Evolutionary conservation across 139 green algal species (phyloP).

Genomic region (Picochlorum costavermella): DNA sequence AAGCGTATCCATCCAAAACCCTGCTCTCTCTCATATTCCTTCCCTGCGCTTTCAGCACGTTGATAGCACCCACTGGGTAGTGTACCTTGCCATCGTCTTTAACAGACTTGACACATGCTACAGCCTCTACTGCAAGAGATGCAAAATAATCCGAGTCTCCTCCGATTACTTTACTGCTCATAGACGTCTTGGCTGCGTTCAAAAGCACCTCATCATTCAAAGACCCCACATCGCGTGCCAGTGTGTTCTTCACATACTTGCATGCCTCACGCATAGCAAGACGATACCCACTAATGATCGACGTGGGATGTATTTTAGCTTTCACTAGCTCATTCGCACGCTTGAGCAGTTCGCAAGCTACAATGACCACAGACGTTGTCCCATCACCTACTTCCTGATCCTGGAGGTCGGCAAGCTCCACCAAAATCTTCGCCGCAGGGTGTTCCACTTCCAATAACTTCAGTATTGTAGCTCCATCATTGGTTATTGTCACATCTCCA

Average conservation of each 20-base stretch:
- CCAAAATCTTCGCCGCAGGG: slow-evolving; percentile 98
- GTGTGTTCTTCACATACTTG: slow-evolving; percentile 85
- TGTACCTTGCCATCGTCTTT: slow-evolving; percentile 39
- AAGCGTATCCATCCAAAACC: slow-evolving; percentile 91
- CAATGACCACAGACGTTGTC: slow-evolving; percentile 96
- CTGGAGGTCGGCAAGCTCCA: slow-evolving; percentile 96
- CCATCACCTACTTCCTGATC: slow-evolving; percentile 98
- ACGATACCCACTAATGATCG: slow-evolving; percentile 93
- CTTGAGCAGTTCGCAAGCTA: slow-evolving; percentile 93
- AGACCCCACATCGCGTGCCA: slow-evolving; percentile 66
- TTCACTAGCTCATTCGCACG: slow-evolving; percentile 90
- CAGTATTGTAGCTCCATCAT: slow-evolving; percentile 98
- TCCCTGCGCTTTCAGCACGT: slow-evolving; percentile 96
- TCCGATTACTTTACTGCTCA: slow-evolving; percentile 91
- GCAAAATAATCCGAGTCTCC: slow-evolving; percentile 81
- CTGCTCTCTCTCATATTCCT: slow-evolving; percentile 73
- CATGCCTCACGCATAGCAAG: slow-evolving; percentile 89
- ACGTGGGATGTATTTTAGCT: slow-evolving; percentile 95
- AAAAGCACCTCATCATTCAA: slow-evolving; percentile 79
- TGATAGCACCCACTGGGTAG: slow-evolving; percentile 94
- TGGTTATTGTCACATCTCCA: slow-evolving; percentile 99
- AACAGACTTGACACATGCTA: slow-evolving; percentile 24
- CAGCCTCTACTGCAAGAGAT: slow-evolving; percentile 77
- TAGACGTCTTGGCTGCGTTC: slow-evolving; percentile 82
- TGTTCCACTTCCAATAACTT: slow-evolving; percentile 98